Evolutionary conservation across 2,329 filamentous ascomycete genomes (phyloP).

Genomic region (Xylaria sp.): DNA sequence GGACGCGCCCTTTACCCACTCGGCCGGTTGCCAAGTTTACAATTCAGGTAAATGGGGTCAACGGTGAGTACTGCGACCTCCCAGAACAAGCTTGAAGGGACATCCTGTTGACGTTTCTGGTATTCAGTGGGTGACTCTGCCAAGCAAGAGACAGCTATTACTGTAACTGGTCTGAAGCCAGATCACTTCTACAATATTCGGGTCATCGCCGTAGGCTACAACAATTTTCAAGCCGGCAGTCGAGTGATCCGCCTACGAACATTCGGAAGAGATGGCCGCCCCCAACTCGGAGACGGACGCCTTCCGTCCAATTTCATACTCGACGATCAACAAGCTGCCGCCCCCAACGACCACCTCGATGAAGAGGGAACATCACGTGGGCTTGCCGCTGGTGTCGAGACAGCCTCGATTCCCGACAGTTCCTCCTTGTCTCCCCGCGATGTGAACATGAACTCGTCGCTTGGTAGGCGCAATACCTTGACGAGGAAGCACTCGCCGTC

Average conservation of each 20-base stretch:
- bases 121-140: conserved; percentile 82
- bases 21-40: conserved; percentile 84
- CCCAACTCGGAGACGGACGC: conserved; percentile 67
- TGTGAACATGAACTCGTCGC: conserved; percentile 56
- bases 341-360: conserved; percentile 58
- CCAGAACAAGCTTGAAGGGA: conserved; percentile 15
- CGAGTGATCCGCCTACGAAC: conserved; percentile 86
- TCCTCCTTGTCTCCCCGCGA: conserved; percentile 74
- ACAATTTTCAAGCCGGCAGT: conserved; percentile 93
- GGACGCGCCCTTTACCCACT: conserved; percentile 77
- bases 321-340: conserved; percentile 59
- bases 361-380: conserved; percentile 62
- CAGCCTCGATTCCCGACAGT: conserved; percentile 70
- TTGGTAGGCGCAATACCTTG: conserved; percentile 72
- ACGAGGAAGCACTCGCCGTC: conserved; percentile 82
- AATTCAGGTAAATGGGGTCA: conserved; percentile 92
- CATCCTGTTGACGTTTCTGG: conserved; percentile 35
- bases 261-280: conserved; percentile 71
- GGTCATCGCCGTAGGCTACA: conserved; percentile 88
- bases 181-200: conserved; percentile 93
- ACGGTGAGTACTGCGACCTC: conserved; percentile 67
- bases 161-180: conserved; percentile 86
- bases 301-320: conserved; percentile 67
- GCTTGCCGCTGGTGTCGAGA: conserved; percentile 69
- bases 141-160: conserved; percentile 85